A percentile compares a stretch with the other conserved stretches of the same genome.
phyloP scores from a whole-genome alignment of 306 rosid genomes.

The Sicyos baderoa region DNA sequence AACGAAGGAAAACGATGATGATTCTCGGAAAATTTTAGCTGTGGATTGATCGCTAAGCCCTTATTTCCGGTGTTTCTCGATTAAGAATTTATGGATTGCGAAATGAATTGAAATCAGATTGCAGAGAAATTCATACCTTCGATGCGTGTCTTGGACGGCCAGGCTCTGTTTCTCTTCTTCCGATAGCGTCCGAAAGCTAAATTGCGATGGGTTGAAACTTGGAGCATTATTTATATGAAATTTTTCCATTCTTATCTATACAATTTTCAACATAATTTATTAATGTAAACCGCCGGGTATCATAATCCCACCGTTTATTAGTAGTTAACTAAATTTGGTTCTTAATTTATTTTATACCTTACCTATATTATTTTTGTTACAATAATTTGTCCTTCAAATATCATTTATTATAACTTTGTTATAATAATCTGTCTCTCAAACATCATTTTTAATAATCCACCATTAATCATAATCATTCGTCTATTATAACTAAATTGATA shows the following conservation, averaged over 20 bases:
- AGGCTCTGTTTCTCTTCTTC: neutral
- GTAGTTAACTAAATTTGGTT: too few relatives aligned
- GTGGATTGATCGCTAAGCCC: neutral
- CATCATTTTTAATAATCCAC: too few relatives aligned
- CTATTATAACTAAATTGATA: too few relatives aligned
- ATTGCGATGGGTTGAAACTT: neutral
- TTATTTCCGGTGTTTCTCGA: neutral
- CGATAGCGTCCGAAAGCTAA: neutral
- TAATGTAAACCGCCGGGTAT: too few relatives aligned
- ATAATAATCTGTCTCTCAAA: too few relatives aligned
- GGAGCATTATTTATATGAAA: neutral
- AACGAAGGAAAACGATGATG: neutral
- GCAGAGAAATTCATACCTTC: slow-evolving; percentile 12
- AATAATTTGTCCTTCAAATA: too few relatives aligned
- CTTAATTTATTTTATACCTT: too few relatives aligned
- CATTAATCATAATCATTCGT: too few relatives aligned
- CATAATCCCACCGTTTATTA: too few relatives aligned
- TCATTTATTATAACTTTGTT: too few relatives aligned
- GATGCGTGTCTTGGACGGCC: slow-evolving; percentile 11
- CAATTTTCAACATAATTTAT: too few relatives aligned
- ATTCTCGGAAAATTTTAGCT: neutral
- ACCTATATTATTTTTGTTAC: too few relatives aligned
- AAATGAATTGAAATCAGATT: neutral
- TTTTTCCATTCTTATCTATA: neutral
- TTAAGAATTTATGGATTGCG: neutral